phyloP scores from a whole-genome alignment of 2,329 filamentous ascomycete genomes.

The Fusarium oligoseptatum region DNA sequence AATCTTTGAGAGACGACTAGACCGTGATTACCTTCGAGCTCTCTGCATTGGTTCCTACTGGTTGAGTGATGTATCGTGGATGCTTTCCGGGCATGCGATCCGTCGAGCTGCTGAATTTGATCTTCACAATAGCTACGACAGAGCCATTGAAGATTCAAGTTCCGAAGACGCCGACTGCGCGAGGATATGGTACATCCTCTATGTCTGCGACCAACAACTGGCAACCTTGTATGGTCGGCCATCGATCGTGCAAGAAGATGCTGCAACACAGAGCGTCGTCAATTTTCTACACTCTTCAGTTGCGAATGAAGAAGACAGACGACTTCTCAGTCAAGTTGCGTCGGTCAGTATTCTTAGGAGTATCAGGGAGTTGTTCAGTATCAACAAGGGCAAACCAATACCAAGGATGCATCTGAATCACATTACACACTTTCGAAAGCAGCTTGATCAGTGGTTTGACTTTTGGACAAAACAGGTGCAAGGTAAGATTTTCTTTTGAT shows the following conservation, averaged over 20 bases:
- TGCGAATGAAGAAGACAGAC: constrained; percentile 65
- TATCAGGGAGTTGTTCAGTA: constrained; percentile 67
- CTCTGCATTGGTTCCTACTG: constrained; percentile 72
- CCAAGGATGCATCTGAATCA: constrained; percentile 65
- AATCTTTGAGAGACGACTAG: constrained; percentile 51
- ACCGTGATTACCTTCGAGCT: constrained; percentile 67
- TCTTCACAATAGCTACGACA: constrained; percentile 55
- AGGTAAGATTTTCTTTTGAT: constrained; percentile 10
- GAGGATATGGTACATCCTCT: constrained; percentile 71
- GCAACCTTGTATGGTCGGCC: constrained; percentile 72
- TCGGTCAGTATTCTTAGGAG: constrained; percentile 68
- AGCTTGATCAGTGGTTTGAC: constrained; percentile 53
- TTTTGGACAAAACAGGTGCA: constrained; percentile 50
- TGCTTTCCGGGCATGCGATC: constrained; percentile 66
- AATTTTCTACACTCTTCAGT: constrained; percentile 62
- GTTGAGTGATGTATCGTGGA: constrained; percentile 72
- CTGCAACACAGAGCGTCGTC: constrained; percentile 67
- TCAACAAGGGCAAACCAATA: constrained; percentile 65
- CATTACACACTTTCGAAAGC: constrained; percentile 47
- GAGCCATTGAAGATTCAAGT: constrained; percentile 51
- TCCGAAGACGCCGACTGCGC: constrained; percentile 61
- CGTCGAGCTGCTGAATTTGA: constrained; percentile 61
- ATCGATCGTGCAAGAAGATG: constrained; percentile 68
- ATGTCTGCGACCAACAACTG: constrained; percentile 71
- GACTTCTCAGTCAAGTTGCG: constrained; percentile 69